Evolutionary conservation across 1,284 basidiomycete species (phyloP), one percentile per base, ranked within the genome.

Genomic region (Leccinum huronense): DNA sequence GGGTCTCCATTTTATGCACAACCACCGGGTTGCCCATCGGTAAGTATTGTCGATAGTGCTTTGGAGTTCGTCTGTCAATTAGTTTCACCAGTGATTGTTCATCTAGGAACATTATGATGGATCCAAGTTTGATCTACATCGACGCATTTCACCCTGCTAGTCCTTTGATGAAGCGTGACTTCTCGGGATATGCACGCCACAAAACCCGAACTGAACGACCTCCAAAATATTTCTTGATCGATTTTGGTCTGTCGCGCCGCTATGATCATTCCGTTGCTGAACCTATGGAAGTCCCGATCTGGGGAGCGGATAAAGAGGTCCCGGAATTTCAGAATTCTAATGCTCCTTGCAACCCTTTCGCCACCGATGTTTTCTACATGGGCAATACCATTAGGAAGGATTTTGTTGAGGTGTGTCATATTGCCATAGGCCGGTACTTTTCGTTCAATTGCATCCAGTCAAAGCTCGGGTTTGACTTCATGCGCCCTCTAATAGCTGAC

Each of bases 321-420:
- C 74, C 73, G 0, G 70, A 71, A 38, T 67, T 67, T 57, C 66
- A 66, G 4, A 65, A 63, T 11, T 60, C 69, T n/a, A 62, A 71
- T 5, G 48, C 38, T 1, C 73, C 70, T 2, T 71, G 69, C 27
- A 64, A 79, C 67, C 77, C 78, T 1, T 80, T 79, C 55, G 67
- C 73, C 9, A 76, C 76, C 0, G 78, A 80, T 36, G 72, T 80
- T 2, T 80, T 75, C 62, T 77, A 75, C 51, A 54, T 80, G 1
- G 78, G 78, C 0, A 77, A 79, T 62, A n/a, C 72, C 7, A 72
- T 79, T 57, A 68, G 61, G 14, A 61, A 68, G n/a, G 63, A 70
- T 13, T 74, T 79, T 27, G 10, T 74, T 2, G 65, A 75, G 31
- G 76, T 79, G 55, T 10, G 67, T 42, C 14, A 2, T 33, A 30